Conservation (phyloP, 1,284 basidiomycete genomes). For the Neolentinus lepideus region DNA sequence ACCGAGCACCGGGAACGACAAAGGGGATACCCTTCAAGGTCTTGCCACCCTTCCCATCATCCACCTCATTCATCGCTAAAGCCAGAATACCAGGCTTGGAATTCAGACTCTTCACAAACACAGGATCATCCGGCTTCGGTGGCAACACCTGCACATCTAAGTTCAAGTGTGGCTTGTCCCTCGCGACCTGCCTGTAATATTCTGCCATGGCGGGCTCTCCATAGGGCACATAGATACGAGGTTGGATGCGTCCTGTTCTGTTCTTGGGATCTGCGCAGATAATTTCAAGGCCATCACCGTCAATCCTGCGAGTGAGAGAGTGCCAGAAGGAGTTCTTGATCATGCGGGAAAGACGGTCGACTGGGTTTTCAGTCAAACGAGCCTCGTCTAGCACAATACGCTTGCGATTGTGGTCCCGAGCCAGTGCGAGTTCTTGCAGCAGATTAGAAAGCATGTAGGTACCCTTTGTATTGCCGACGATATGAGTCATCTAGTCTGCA, state of each 20-base stretch:
- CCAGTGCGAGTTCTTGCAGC: constrained; percentile 96
- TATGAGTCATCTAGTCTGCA: not conserved
- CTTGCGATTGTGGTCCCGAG: constrained; percentile 92
- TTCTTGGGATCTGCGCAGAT: constrained; percentile 98
- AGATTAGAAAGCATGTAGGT: constrained; percentile 99
- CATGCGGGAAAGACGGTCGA: constrained; percentile 95
- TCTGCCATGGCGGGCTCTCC: constrained; percentile 91
- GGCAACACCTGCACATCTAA: constrained; percentile 90
- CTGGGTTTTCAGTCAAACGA: constrained; percentile 93
- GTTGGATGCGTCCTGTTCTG: constrained; percentile 77
- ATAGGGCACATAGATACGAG: constrained; percentile 91
- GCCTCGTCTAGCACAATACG: constrained; percentile 98
- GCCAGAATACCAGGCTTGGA: constrained; percentile 91
- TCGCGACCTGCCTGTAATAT: constrained; percentile 82
- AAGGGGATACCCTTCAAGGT: constrained; percentile 93
- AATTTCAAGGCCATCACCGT: constrained; percentile 93
- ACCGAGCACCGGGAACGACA: constrained; percentile 94
- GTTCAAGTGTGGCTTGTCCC: constrained; percentile 84
- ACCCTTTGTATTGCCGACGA: constrained; percentile 58
- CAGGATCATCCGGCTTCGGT: constrained; percentile 76
- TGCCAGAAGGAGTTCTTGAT: constrained; percentile 99
- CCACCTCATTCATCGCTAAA: constrained; percentile 91
- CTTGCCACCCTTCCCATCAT: constrained; percentile 69
- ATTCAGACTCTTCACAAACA: constrained; percentile 91
- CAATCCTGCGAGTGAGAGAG: constrained; percentile 92